Evolutionary conservation across 805 yeast genomes (phyloP), one percentile per base, ranked within the genome.

Genomic region (Dipodascopsis uninucleata): DNA sequence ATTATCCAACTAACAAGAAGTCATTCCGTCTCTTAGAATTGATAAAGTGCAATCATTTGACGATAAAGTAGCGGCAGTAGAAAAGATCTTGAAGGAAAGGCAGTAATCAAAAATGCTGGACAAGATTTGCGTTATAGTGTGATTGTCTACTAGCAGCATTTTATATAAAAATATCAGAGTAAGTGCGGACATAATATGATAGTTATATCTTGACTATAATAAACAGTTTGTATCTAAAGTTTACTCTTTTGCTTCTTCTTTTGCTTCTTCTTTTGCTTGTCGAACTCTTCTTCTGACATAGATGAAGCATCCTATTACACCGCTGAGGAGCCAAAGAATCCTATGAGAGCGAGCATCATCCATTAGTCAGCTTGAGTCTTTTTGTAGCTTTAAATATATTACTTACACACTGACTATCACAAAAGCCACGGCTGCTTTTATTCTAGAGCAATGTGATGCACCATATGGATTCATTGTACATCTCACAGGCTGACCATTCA

Each of bases 51-150:
- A 53, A 31, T 34, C 52, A n/a, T 45, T 53, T 31, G 32, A 43
- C 8, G 57, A 53, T 20, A 53, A 53, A 25, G 58, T 53, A 7
- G 43, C 40, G 4, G 45, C 21, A 8, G 58, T 53, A n/a, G 52
- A 47, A 43, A 39, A 39, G 34, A 43, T 51, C 6, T 36, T 51
- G 14, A 45, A 28, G 24, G 48, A 40, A 39, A 41, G 33, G 31
- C 45, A 25, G 7, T 38, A 39, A 42, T 35, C 43, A 2, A 28
- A 21, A 25, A n/a, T n/a, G n/a, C n/a, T n/a, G n/a, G n/a, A n/a
- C n/a, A n/a, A n/a, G n/a, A n/a, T n/a, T n/a, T n/a, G n/a, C n/a
- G n/a, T n/a, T n/a, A n/a, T n/a, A n/a, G n/a, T n/a, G n/a, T n/a
- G n/a, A n/a, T n/a, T n/a, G n/a, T n/a, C n/a, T n/a, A n/a, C n/a